Evolutionary conservation across 2,329 filamentous ascomycete genomes (phyloP).

Genomic region (Cercospora citrullina): DNA sequence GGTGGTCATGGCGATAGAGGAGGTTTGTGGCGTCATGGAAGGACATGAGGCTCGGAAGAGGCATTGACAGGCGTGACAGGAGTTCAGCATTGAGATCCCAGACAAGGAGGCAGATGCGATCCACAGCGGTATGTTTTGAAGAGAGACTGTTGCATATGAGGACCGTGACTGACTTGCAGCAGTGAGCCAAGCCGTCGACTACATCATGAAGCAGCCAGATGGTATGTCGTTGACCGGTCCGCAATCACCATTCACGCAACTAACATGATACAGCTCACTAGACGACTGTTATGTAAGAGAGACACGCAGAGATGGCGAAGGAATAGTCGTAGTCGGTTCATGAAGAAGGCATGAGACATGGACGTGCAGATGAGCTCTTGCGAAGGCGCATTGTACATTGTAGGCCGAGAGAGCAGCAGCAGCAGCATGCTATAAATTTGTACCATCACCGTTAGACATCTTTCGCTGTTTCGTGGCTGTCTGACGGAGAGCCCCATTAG

Average conservation of each 20-base stretch:
- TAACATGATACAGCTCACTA: slow-evolving; percentile 37
- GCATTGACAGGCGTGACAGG: slow-evolving; percentile 47
- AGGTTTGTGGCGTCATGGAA: slow-evolving; percentile 56
- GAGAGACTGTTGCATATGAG: not conserved
- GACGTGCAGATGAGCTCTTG: slow-evolving; percentile 2
- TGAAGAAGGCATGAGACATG: not conserved
- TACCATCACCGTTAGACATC: slow-evolving; percentile 32
- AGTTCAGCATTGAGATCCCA: slow-evolving; percentile 93
- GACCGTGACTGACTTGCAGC: slow-evolving; percentile 38
- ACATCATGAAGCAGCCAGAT: slow-evolving; percentile 90
- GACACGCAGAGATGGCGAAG: not conserved
- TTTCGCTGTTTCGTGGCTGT: not conserved
- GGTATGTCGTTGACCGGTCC: slow-evolving; percentile 55
- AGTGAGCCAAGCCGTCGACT: slow-evolving; percentile 94
- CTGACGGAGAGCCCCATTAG: not conserved
- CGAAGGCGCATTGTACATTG: slow-evolving; percentile 33
- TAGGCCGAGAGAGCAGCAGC: slow-evolving; percentile 24
- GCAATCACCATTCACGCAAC: too few species aligned
- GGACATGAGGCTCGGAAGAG: slow-evolving; percentile 52
- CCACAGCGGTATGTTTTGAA: slow-evolving; percentile 74
- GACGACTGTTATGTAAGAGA: slow-evolving; percentile 3
- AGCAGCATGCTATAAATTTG: slow-evolving; percentile 32
- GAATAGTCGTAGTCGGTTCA: not conserved
- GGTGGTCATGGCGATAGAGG: slow-evolving; percentile 99
- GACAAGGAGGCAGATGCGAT: slow-evolving; percentile 95